phyloP scores from a whole-genome alignment of 176 grass and related monocot species.

The Carex kokanica region DNA sequence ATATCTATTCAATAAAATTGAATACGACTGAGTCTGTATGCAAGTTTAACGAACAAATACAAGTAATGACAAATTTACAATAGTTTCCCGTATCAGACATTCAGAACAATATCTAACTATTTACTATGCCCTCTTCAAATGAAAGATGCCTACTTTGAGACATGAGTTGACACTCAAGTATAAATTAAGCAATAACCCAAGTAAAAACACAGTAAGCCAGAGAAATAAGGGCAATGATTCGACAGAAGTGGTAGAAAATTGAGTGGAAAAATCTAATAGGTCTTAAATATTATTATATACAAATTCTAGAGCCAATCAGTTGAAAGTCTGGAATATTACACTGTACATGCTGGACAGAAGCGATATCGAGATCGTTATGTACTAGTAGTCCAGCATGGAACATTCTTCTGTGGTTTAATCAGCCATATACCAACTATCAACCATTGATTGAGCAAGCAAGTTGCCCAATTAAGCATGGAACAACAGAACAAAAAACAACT shows the following conservation, averaged over 20 bases:
- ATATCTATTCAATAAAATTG: neutral
- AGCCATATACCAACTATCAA: conserved; percentile 2
- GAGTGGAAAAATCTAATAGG: neutral
- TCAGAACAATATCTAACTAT: neutral
- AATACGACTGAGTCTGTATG: neutral
- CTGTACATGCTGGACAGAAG: neutral
- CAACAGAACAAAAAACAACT: neutral
- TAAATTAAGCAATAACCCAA: neutral
- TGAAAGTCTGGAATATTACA: neutral
- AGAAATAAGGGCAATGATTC: neutral
- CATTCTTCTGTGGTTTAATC: neutral
- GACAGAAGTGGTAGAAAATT: neutral
- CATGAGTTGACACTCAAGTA: neutral
- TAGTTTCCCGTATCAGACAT: neutral
- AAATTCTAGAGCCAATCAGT: neutral
- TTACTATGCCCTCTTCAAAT: neutral
- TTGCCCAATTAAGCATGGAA: conserved; percentile 8
- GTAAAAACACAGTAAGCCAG: neutral
- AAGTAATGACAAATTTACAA: neutral
- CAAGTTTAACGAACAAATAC: neutral
- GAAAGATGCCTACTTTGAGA: neutral
- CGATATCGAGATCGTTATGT: neutral
- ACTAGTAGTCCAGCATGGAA: neutral
- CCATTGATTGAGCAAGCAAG: neutral
- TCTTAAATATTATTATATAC: neutral